Evolutionary conservation across 352 stramenopile genomes (phyloP), one percentile per base, ranked within the genome.

Genomic region (Phytopythium mirpurense): DNA sequence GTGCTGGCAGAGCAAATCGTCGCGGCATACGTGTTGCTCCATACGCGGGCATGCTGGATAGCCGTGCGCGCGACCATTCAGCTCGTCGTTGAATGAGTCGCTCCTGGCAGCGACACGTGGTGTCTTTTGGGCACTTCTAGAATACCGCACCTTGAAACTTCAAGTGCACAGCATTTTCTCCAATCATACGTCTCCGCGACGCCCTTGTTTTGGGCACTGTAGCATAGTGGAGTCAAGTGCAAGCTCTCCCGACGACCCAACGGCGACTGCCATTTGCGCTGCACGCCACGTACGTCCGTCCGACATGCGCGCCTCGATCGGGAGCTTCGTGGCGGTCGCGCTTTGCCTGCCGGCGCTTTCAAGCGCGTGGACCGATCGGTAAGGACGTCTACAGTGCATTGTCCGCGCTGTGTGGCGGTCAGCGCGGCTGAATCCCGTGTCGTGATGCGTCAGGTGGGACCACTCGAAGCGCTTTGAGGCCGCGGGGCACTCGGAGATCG

Each of bases 391-490:
- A 27, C 2, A 29, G 21, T 11, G 11, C 11, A 19, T 42, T 11
- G 2, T 18, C 18, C 3, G 6, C 18, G 5, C 9, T 19, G 5
- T 55, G 1, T 23, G 6, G 24, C 21, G 16, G 9, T 15, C 26
- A 5, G n/a, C 19, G 12, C 5, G 7, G 41, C 41, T 47, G 4
- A 47, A 16, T 32, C 4, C 21, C 18, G 6, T 14, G 6, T 18
- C 43, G 15, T 27, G 24, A 16, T 10, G 19, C 12, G 3, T 4
- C 26, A 90, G 83, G 45, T 93, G 83, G 83, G 73, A 91, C 57
- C 72, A 87, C 57, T 84, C 78, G n/a, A 90, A 89, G 68, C 71
- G 70, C 34, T 93, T 93, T 57, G 72, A 74, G 37, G 71, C 76
- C 37, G 64, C 72, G 32, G 83, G 81, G 1, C 70, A 88, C 46